Percentiles rank a stretch among this genome's conserved stretches.
Conservation (phyloP, 2,329 filamentous ascomycete species). For the Botrytis fragariae region DNA sequence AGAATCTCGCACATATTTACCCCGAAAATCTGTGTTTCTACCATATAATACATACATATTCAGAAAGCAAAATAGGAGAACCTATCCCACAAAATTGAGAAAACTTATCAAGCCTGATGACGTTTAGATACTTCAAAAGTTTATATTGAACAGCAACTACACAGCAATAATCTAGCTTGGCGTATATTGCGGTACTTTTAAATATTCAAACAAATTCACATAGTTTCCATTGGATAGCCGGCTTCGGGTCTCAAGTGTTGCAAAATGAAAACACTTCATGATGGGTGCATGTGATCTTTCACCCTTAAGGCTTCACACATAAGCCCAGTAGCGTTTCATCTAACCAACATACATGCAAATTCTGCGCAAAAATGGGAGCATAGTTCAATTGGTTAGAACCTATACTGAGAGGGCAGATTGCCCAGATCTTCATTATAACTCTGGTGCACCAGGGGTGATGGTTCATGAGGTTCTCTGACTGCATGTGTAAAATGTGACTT, state of each 20-base stretch:
- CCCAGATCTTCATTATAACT: not conserved
- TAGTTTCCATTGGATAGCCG: not conserved
- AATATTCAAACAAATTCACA: not conserved
- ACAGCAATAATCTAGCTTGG: not conserved
- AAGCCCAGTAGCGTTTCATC: too few relatives aligned
- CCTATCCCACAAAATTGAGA: not conserved
- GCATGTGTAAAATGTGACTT: not conserved
- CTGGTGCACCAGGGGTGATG: not conserved
- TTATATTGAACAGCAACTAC: not conserved
- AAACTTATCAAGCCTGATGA: not conserved
- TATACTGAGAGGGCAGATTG: not conserved
- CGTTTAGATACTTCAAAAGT: not conserved
- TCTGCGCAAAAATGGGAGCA: not conserved
- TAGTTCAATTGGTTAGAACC: not conserved
- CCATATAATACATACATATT: not conserved
- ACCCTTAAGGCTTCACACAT: not conserved
- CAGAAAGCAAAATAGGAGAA: not conserved
- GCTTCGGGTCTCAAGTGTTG: not conserved
- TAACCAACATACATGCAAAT: not conserved
- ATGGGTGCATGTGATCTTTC: not conserved
- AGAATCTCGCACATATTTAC: not conserved
- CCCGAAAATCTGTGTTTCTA: not conserved
- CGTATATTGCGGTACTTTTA: rapidly evolving
- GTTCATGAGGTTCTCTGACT: not conserved
- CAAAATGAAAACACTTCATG: not conserved